Evolutionary conservation across 106 monocot genomes (phyloP).

Genomic region (Alisma plantagoaquatica): DNA sequence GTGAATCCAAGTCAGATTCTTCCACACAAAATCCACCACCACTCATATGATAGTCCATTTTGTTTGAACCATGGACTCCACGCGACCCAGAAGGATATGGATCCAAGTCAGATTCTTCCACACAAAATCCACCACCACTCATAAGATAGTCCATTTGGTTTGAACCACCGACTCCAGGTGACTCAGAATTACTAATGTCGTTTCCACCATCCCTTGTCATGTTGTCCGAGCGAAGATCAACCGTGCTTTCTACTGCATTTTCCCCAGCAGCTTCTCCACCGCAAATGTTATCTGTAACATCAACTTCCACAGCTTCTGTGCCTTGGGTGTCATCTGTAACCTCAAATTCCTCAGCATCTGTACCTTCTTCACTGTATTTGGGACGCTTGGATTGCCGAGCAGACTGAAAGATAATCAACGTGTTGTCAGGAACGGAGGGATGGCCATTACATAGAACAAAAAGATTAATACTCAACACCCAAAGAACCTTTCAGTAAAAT

Average conservation of each 20-base stretch:
- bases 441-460: neutral
- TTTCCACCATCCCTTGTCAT: too few relatives aligned
- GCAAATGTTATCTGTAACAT: too few relatives aligned
- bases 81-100: too few relatives aligned
- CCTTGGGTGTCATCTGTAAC: neutral
- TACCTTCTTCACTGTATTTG: conserved; percentile 36
- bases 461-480: conserved; percentile 1
- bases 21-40: conserved; percentile 22
- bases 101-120: conserved; percentile 17
- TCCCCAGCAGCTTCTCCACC: too few relatives aligned
- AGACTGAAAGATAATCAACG: too few relatives aligned
- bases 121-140: conserved; percentile 34
- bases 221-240: too few relatives aligned
- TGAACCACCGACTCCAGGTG: too few relatives aligned
- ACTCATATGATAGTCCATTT: conserved; percentile 17
- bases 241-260: too few relatives aligned
- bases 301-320: neutral
- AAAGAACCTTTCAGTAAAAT: neutral
- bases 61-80: too few relatives aligned
- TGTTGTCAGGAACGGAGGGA: too few relatives aligned
- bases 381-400: conserved; percentile 32
- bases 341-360: conserved; percentile 6
- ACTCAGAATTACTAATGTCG: too few relatives aligned
- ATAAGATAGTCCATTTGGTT: conserved; percentile 30
- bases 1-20: conserved; percentile 19